Conservation (phyloP, 345 rosid genomes). For the Sisymbrium irio region DNA sequence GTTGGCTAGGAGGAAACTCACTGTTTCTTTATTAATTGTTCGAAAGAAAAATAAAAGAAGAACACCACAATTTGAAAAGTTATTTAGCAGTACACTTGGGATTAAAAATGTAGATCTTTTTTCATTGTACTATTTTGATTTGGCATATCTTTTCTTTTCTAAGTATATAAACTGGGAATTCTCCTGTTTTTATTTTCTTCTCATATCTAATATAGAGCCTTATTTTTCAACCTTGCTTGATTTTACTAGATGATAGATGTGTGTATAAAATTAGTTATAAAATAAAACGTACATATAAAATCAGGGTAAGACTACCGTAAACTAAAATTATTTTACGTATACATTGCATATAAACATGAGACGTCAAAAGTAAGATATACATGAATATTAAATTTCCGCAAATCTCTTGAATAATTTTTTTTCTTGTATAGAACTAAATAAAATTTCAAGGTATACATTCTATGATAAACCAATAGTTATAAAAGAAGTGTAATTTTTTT, state of each 20-base stretch:
- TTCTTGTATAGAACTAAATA: background rate
- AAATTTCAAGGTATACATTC: background rate
- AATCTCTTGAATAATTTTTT: too few species aligned
- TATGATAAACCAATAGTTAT: background rate
- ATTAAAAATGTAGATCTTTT: background rate
- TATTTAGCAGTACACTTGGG: background rate
- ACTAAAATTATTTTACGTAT: background rate
- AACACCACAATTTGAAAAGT: background rate
- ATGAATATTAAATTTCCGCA: background rate
- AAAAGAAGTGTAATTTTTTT: background rate
- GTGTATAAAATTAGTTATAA: background rate
- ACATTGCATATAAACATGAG: background rate
- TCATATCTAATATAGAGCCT: background rate
- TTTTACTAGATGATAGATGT: background rate
- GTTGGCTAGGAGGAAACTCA: constrained; percentile 40
- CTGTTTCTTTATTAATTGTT: constrained; percentile 23
- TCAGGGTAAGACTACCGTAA: background rate
- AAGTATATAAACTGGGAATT: background rate
- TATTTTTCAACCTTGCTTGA: background rate
- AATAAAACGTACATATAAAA: background rate
- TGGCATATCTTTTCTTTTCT: background rate
- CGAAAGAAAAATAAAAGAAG: background rate
- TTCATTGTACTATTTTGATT: background rate
- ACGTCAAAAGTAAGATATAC: background rate
- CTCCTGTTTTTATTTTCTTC: background rate